phyloP scores from a whole-genome alignment of 75 land plant species.

The Pseudotsuga menziesii region DNA sequence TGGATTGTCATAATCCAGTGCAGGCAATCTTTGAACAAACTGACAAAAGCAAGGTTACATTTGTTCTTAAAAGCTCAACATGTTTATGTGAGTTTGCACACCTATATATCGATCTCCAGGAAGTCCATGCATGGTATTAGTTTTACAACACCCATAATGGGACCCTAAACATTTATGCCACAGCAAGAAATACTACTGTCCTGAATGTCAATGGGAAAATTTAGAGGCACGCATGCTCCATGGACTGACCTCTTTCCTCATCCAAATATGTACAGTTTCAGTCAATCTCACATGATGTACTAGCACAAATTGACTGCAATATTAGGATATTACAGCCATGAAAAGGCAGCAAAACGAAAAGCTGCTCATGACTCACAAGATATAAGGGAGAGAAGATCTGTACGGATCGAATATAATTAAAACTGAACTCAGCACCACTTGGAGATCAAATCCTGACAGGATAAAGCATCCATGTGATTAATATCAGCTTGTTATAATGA shows the following conservation, averaged over 20 bases:
- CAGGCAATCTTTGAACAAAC: neutral
- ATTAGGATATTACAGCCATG: conserved; percentile 5
- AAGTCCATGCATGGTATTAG: neutral
- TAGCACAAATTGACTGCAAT: conserved; percentile 2
- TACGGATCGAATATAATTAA: neutral
- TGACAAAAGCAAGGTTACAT: neutral
- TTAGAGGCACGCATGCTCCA: neutral
- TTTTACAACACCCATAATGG: neutral
- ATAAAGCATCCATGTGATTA: conserved; percentile 8
- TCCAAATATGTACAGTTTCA: neutral
- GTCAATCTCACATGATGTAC: neutral
- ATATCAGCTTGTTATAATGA: neutral
- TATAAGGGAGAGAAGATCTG: neutral
- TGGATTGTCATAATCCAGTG: neutral
- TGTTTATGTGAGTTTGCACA: neutral
- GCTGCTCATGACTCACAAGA: neutral
- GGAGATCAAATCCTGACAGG: neutral
- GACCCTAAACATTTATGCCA: neutral
- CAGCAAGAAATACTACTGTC: neutral
- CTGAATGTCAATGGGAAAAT: neutral
- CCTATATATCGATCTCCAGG: neutral
- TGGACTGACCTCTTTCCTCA: neutral
- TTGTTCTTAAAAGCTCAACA: neutral
- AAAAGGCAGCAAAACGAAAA: conserved; percentile 6
- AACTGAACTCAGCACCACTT: conserved; percentile 8